Base-by-base conservation (phyloP, 140 eudicot species). In the Stevia rebaudiana region DNA sequence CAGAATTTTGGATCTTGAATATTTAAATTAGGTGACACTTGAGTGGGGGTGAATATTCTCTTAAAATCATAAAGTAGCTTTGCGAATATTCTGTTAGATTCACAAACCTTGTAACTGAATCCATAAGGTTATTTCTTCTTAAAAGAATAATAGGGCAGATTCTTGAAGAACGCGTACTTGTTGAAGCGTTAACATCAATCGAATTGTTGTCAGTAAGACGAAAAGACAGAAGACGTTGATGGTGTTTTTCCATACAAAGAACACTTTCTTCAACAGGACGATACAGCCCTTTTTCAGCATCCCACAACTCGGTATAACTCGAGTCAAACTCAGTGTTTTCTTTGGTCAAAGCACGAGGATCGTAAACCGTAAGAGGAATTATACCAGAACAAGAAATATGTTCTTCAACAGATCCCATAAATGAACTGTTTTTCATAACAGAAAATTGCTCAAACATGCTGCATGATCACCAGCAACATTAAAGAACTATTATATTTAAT, bases 221-320 rank as follows among this genome's bases (percentile, higher is more conserved):
- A 74, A 75, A 79, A 22, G 78, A 76, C 15, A 79, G 76, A 70
- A 83, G 60, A 12, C 82, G 87, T 47, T 71, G 77, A 44, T 57
- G 78, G 53, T 85, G 83, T 65, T 78, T 85, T 68, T 85, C 90
- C 73, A 55, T 57, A 76, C 95, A 88, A 59, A 88, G 76, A 76
- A 83, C 47, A 56, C 70, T 89, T 75, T 94, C 99, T 72, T 94
- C 97, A 31, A 85, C 46, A 1, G 97, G 97, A 44, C 85, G 85
- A 12, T 13, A 46, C 56, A 81, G 37, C 62, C 92, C 88, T 67
- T 74, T 72, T 52, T 60, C 68, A 43, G 72, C 83, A 76, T 85
- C 95, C 99, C 99, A 94, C 71, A 91, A 73, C 48, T 85, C 75
- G 11, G 56, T 78, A 55, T 40, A 35, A 40, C 42, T 76, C 21